Base-by-base conservation (phyloP, 768 basidiomycete genomes). In the Obba rivulosa region DNA sequence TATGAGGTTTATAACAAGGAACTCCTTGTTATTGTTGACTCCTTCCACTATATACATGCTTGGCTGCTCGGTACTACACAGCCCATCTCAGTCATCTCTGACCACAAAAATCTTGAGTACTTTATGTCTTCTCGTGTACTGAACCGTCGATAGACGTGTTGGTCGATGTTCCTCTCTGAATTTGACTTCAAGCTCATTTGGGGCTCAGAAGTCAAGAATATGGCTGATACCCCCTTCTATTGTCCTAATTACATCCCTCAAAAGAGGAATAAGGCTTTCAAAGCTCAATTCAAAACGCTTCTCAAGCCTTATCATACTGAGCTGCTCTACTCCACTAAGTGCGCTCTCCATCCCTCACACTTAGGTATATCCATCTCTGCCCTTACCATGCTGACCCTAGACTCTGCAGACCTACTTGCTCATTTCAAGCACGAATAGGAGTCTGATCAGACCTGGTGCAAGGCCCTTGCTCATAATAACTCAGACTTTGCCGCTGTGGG, bases 1-100 rank as follows among this genome's bases (percentile, higher is more conserved):
- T 60, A 61, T 23, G 22, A 56, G 20, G 54, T 57, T 43, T 69
- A 69, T 50, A 54, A 72, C 46, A 66, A 66, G 43, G 72, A 74
- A 52, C 45, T 72, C 1, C 56, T 71, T 1, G 68, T 67, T 0
- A 62, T 73, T 13, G 62, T 72, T 11, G 23, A 50, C 3, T 55
- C 62, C 0, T 45, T 65, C 7, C 49, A 57, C 10, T 47, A 54
- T n/a, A 66, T 60, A 59, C 38, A 58, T 0, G 61, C 62, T 11
- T 64, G 57, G 48, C 50, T 67, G 2, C 49, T 55, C 35, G 59
- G 60, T 3, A 18, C 46, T 3, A 8, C 2, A 10, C 16, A 50
- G 2, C 37, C 51, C 0, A 35, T 68, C 17, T 46, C 54, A 9
- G 55, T 68, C 39, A 46, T 55, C 14, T 55, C 65, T 0, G 64